Base-by-base conservation (phyloP, 768 basidiomycete species). In the Hericium alpestre region DNA sequence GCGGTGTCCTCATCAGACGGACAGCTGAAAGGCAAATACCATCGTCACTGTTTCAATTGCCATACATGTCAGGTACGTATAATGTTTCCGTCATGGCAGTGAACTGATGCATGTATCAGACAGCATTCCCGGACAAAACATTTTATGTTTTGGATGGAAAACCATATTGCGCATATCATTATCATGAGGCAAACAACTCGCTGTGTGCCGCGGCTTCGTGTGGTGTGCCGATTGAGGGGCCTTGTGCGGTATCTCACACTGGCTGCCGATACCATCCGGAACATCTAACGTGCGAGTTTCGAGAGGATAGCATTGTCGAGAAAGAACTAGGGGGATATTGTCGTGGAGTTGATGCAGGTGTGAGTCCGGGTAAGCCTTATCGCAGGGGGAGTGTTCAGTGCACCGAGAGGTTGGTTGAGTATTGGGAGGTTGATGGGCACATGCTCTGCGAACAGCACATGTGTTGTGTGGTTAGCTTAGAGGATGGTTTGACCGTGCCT, bases 11-110 rank as follows among this genome's bases (percentile, higher is more conserved):
- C 87, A 5, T 82, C 87, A 12, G 93, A 97, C 65, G 93, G 93
- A 2, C 93, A 95, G 70, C 76, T 97, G 50, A 94, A 94, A 70
- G 93, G 93, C 58, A 97, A 97, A 69, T 95, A 94, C 70, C 93
- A 95, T 66, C 81, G 82, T 58, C 83, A 84, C 40, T 97, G 93
- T 72, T 97, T 97, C 68, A 90, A 85, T 63, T 97, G 93, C 71
- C 76, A 82, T 59, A 80, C 74, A 2, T 96, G 93, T 71, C 81
- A 89, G 65, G 87, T 89, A 68, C 57, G 76, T 71, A 50, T 11
- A 16, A 16, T 18, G n/a, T 56, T 57, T 23, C 23, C 59, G 37
- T 32, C 32, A 32, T 32, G 9, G 32, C 6, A 32, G 8, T 6
- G 52, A 55, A 38, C 51, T 32, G 18, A 51, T 18, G 13, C 23